Evolutionary conservation across 2,329 filamentous ascomycete species (phyloP).

Genomic region (Monilinia polystroma): DNA sequence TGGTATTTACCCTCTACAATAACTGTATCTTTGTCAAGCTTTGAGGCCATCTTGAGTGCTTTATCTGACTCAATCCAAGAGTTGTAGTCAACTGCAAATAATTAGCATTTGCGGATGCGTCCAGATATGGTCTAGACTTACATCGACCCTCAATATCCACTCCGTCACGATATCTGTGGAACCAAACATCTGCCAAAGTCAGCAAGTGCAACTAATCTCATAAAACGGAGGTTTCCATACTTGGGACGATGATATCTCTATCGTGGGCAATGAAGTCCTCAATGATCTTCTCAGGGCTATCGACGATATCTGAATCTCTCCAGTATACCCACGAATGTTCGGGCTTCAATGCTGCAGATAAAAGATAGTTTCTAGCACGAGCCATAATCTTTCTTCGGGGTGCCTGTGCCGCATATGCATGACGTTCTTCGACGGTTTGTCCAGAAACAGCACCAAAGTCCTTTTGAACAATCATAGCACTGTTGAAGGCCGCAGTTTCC

Average conservation of each 20-base stretch:
- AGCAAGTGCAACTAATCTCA: slow-evolving; percentile 29
- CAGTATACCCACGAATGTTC: slow-evolving; percentile 99
- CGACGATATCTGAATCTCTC: slow-evolving; percentile 94
- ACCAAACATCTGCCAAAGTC: slow-evolving; percentile 78
- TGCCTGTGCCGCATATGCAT: slow-evolving; percentile 83
- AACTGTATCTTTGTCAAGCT: slow-evolving; percentile 75
- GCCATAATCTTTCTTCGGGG: slow-evolving; percentile 89
- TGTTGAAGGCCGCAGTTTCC: slow-evolving; percentile 74
- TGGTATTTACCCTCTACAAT: slow-evolving; percentile 72
- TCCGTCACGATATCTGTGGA: slow-evolving; percentile 74
- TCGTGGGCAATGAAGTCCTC: slow-evolving; percentile 96
- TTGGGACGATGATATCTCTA: slow-evolving; percentile 88
- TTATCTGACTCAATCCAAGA: slow-evolving; percentile 96
- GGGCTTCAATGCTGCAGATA: slow-evolving; percentile 79
- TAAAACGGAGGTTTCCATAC: slow-evolving; percentile 54
- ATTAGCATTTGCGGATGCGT: slow-evolving; percentile 26
- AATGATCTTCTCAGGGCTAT: slow-evolving; percentile 81
- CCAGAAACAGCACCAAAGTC: slow-evolving; percentile 66
- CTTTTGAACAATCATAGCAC: slow-evolving; percentile 83
- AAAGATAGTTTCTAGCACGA: slow-evolving; percentile 85
- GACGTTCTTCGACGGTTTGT: slow-evolving; percentile 78
- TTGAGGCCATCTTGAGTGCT: slow-evolving; percentile 69
- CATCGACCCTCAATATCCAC: slow-evolving; percentile 95
- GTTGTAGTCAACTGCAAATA: slow-evolving; percentile 85
- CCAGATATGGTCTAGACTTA: slow-evolving; percentile 50